Evolutionary conservation across 768 basidiomycete genomes (phyloP).

Genomic region (Omphalotus guepiniiformis): DNA sequence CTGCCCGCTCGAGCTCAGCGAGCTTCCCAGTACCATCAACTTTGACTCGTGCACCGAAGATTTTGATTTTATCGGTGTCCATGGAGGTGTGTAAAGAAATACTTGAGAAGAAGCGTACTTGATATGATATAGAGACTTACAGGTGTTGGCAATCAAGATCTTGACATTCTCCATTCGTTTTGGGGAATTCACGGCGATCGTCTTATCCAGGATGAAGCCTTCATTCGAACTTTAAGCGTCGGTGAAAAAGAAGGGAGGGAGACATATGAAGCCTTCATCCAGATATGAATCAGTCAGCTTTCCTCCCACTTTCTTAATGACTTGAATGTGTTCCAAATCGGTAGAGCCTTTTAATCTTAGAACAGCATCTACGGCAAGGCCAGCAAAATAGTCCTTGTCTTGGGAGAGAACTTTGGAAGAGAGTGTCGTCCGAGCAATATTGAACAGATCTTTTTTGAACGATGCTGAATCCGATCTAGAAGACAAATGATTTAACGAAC

Average conservation of each 20-base stretch:
- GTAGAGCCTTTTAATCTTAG: constrained; percentile 94
- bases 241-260: background rate
- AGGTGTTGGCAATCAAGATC: constrained; percentile 97
- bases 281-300: constrained; percentile 98
- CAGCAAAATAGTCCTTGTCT: constrained; percentile 97
- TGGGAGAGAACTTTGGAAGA: constrained; percentile 95
- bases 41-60: constrained; percentile 94
- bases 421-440: constrained; percentile 93
- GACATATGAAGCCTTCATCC: constrained; percentile 59
- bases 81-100: constrained; percentile 57
- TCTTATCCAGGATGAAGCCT: constrained; percentile 98
- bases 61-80: constrained; percentile 99
- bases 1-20: constrained; percentile 96
- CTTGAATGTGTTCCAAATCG: constrained; percentile 96
- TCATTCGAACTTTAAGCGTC: background rate
- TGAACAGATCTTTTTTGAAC: constrained; percentile 90
- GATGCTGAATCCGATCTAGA: constrained; percentile 62
- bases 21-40: constrained; percentile 96
- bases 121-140: constrained; percentile 41
- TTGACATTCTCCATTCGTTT: constrained; percentile 93
- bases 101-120: background rate
- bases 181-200: constrained; percentile 90
- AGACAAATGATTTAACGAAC: constrained; percentile 1
- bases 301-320: constrained; percentile 99
- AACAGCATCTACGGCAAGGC: constrained; percentile 96